Base-by-base conservation (phyloP, 768 basidiomycete species). In the Tricholoma flavovirens region DNA sequence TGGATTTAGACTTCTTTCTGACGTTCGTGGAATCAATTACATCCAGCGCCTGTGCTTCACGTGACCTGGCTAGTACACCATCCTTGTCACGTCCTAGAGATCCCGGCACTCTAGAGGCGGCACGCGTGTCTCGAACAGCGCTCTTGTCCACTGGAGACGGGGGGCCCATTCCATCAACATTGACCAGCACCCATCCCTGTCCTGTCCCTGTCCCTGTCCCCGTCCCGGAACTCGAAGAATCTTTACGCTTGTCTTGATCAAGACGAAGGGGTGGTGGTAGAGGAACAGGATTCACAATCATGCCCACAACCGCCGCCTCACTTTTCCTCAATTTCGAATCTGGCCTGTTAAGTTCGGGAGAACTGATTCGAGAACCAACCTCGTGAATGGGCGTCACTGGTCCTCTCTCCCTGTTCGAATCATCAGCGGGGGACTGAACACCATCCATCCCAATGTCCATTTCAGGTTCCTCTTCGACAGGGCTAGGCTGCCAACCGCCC, bases 121-220 rank as follows among this genome's bases (percentile, higher is more conserved):
- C 8, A 40, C 32, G 33, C 4, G 35, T 43, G 35, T 9, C 36
- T 24, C 26, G 24, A 0, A 17, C 4, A 30, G 21, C 24, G 38
- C 26, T 60, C 53, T 33, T 45, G 26, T 54, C 57, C 17, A 53
- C 49, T 3, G 50, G 54, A 1, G 58, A 21, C 4, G 63, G 49
- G 46, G 54, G 24, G 24, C 9, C 26, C 26, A 59, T 69, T 29
- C 76, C 74, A 56, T 83, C 83, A 14, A 86, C 78, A 51, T 83
- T 86, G 35, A 86, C 80, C 22, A 86, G 70, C 2, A 86, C 84
- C 84, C 84, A 86, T 22, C 84, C 84, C 62, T 81, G 72, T 14
- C 78, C 77, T 43, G 72, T 75, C n/a, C n/a, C n/a, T n/a, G n/a
- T n/a, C n/a, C n/a, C n/a, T n/a, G n/a, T n/a, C n/a, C n/a, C n/a